Base-by-base conservation (phyloP, 106 monocot genomes). In the Amphibolis antarctica region DNA sequence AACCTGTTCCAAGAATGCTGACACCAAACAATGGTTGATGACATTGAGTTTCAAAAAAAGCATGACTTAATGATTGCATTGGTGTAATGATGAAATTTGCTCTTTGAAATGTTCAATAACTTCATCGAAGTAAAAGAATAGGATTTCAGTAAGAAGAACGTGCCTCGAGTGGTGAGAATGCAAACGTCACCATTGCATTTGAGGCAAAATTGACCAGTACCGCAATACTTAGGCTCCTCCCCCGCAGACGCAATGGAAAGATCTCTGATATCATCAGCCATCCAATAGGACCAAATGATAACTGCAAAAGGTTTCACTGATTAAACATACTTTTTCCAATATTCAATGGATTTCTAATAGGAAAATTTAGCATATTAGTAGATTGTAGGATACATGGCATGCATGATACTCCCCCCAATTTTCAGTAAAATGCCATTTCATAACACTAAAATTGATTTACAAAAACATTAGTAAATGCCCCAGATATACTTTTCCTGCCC, bases 191-290 rank as follows among this genome's bases (percentile, higher is more conserved):
- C 58, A 98, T 47, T 19, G 96, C 96, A 81, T 98, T 98, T 48
- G 85, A 76, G 14, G 90, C 78, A 52, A 98, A 98, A 69, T 98
- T 98, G 9, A 91, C 67, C 54, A 98, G 87, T 53, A 98, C 90
- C 10, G 90, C 90, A 21, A 98, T 70, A 59, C 96, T 96, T 66
- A 90, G 67, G 28, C 84, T 90, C 69, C 90, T 84, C 12, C 96
- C 96, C 79, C 96, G 66, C 21, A 84, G 14, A 5, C 82, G 77
- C 58, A 96, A 67, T 26, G 90, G 96, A 53, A 96, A 96, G 78
- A 96, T 66, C 76, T 96, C 96, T 10, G 96, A 96, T 54, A 96
- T 96, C 86, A 96, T 84, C 69, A 96, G 71, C 96, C 96, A 96
- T 26, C 96, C 96, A 60, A 96, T 90, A 29, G 96, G 96, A 55